These are phyloP conservation scores for Kodamaea laetipori DNA, from an alignment of 805 yeast species.

Conservation along the genomic window DNA sequence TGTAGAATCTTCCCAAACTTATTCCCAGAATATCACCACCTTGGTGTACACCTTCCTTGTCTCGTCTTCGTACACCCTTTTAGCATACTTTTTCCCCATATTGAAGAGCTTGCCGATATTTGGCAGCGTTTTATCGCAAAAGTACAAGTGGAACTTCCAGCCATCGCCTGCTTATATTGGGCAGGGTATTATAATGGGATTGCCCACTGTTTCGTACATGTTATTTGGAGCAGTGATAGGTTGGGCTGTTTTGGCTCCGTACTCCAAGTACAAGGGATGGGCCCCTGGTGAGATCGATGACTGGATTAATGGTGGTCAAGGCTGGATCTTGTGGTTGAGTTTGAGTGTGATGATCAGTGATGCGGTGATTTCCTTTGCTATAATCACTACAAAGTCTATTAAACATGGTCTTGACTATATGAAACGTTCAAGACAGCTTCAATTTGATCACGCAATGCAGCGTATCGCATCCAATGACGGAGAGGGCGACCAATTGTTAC, in stretches of 20 bases:
- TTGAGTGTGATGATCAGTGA: slow-evolving; percentile 93
- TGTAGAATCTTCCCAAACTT: slow-evolving; percentile 20
- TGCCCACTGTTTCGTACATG: slow-evolving; percentile 90
- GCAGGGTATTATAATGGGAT: slow-evolving; percentile 97
- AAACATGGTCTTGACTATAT: slow-evolving; percentile 12
- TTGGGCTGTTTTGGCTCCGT: slow-evolving; percentile 89
- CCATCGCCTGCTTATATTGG: slow-evolving; percentile 98
- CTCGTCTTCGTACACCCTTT: slow-evolving; percentile 72
- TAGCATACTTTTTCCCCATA: slow-evolving; percentile 72
- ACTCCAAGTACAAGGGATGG: slow-evolving; percentile 73
- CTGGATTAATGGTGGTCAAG: slow-evolving; percentile 93
- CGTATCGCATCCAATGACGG: neutral
- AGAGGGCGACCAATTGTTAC: slow-evolving; percentile 2
- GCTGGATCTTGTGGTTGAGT: slow-evolving; percentile 96
- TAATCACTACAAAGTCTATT: slow-evolving; percentile 53
- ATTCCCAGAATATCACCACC: slow-evolving; percentile 60
- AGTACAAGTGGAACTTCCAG: slow-evolving; percentile 83
- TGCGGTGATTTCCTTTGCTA: slow-evolving; percentile 76
- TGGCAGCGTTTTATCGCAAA: slow-evolving; percentile 60
- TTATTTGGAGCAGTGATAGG: slow-evolving; percentile 85
- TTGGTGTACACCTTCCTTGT: slow-evolving; percentile 61
- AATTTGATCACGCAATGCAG: slow-evolving; percentile 1
- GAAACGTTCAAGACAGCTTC: slow-evolving; percentile 6
- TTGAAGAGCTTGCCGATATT: slow-evolving; percentile 72
- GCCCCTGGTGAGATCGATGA: slow-evolving; percentile 88